Evolutionary conservation across 192 early-diverging fungal species (phyloP), one percentile per base, ranked within the genome.

Genomic region (Podila minutissima): DNA sequence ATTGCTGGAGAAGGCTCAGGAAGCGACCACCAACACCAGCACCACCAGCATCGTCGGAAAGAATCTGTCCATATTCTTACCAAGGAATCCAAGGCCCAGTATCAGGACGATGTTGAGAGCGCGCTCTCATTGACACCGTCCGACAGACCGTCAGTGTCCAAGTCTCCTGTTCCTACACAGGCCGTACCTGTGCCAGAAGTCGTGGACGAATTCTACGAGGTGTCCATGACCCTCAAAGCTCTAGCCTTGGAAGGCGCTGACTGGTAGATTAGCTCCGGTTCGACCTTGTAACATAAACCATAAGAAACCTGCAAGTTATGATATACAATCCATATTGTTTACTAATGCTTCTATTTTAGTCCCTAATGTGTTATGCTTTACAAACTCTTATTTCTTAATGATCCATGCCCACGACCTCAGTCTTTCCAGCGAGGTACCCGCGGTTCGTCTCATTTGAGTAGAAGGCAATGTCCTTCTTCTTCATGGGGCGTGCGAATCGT

Each of bases 381-480:
- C 3, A 24, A 29, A 48, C 41, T 49, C 12, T 1, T 1, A 20
- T 13, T 29, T 20, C 24, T 70, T 72, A 81, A 66, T 81, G 77
- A 61, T 81, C 77, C 77, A 81, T 81, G 58, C 77, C 77, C 32
- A 81, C 62, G 35, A 74, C 57, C 59, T 77, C 71, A 11, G 78
- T 50, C 81, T 74, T 75, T 10, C 75, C 83, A 13, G 91, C 90
- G 67, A 97, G 71, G 79, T 95, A 97, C 4, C 95, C 95, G 24
- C 94, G 86, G 35, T 90, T 89, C 51, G 75, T 74, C 31, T 90
- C 85, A 67, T 95, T 87, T 67, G 86, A 75, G 74, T 97, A 97
- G 48, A 88, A 83, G 19, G 86, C 85, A 29, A 87, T 87, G 65
- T 91, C 87, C 74, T 91, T 91, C 66, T 82, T 84, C 63, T 89